These are phyloP conservation scores for Zopfia rhizophila DNA, from an alignment of 2,329 filamentous ascomycete species.

Conservation along the genomic window DNA sequence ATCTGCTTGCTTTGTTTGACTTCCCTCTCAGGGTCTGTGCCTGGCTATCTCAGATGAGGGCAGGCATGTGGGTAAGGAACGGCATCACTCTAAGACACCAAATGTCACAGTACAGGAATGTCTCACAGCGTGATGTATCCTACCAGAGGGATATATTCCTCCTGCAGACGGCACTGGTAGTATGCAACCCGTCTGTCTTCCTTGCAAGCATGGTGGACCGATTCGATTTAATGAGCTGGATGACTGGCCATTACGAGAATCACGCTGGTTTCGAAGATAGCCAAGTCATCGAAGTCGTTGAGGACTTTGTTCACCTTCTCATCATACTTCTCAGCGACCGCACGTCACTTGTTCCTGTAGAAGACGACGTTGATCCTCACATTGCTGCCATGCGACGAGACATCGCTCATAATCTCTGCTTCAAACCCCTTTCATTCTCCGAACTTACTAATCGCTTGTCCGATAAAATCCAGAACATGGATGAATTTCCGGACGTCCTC, in stretches of 20 bases:
- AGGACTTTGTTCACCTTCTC: constrained; percentile 94
- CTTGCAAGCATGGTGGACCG: constrained; percentile 91
- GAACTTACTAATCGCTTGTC: constrained; percentile 87
- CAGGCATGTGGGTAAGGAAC: constrained; percentile 98
- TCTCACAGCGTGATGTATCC: constrained; percentile 88
- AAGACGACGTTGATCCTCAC: constrained; percentile 73
- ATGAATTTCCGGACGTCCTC: constrained; percentile 85
- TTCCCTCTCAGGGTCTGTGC: constrained; percentile 92
- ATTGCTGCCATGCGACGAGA: constrained; percentile 83
- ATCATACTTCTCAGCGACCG: constrained; percentile 92
- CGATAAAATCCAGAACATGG: constrained; percentile 88
- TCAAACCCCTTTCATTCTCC: constrained; percentile 94
- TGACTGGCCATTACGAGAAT: constrained; percentile 81
- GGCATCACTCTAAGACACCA: constrained; percentile 96
- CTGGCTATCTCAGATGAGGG: constrained; percentile 98
- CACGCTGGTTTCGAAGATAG: constrained; percentile 79
- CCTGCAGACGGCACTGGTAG: constrained; percentile 87
- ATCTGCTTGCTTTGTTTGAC: constrained; percentile 88
- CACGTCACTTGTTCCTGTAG: constrained; percentile 76
- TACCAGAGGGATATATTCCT: constrained; percentile 96
- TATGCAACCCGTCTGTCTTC: constrained; percentile 84
- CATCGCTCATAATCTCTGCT: constrained; percentile 92
- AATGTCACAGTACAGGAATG: constrained; percentile 90
- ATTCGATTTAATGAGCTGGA: constrained; percentile 88
- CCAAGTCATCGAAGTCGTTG: constrained; percentile 91